phyloP scores from a whole-genome alignment of 352 stramenopile species.

The Pythium rhizo-oryzae region DNA sequence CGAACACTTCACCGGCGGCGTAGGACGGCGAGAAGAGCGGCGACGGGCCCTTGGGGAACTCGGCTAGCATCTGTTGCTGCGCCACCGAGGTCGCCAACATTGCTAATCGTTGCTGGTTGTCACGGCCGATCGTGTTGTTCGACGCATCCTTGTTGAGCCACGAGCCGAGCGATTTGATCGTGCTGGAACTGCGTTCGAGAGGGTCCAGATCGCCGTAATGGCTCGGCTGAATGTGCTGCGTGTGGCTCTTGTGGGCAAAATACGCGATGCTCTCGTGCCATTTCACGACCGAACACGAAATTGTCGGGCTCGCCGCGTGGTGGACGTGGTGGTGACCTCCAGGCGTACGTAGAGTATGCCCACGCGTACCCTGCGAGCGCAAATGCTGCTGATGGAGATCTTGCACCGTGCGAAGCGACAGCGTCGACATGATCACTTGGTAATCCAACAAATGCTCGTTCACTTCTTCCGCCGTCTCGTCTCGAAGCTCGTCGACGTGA shows the following conservation, averaged over 20 bases:
- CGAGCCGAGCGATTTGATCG: conserved; percentile 9
- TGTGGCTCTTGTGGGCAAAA: conserved; percentile 54
- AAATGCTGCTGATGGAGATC: conserved; percentile 43
- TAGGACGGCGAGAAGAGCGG: conserved; percentile 50
- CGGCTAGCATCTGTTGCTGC: conserved; percentile 21
- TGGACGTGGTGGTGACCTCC: conserved; percentile 8
- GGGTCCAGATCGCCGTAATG: conserved; percentile 24
- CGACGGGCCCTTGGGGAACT: conserved; percentile 34
- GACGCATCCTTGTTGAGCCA: conserved; percentile 21
- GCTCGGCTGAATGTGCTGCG: conserved; percentile 14
- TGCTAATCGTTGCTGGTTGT: conserved; percentile 9
- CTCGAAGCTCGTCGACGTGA: conserved; percentile 41
- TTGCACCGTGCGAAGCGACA: conserved; percentile 48
- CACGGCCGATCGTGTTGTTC: conserved; percentile 21
- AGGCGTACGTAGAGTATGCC: conserved; percentile 1
- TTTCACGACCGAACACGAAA: conserved; percentile 53
- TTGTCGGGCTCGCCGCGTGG: conserved; percentile 16
- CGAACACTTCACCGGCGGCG: conserved; percentile 59
- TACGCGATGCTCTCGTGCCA: conserved; percentile 58
- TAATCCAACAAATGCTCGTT: conserved; percentile 60
- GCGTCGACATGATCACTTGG: conserved; percentile 66
- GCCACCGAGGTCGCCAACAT: conserved; percentile 7
- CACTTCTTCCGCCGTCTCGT: conserved; percentile 40
- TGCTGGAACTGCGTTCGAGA: conserved; percentile 6
- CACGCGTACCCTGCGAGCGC: background rate